A percentile compares a stretch with the other conserved stretches of the same genome.
Conservation (phyloP, 2,329 filamentous ascomycete species). For the Exophiala dermatitidis region DNA sequence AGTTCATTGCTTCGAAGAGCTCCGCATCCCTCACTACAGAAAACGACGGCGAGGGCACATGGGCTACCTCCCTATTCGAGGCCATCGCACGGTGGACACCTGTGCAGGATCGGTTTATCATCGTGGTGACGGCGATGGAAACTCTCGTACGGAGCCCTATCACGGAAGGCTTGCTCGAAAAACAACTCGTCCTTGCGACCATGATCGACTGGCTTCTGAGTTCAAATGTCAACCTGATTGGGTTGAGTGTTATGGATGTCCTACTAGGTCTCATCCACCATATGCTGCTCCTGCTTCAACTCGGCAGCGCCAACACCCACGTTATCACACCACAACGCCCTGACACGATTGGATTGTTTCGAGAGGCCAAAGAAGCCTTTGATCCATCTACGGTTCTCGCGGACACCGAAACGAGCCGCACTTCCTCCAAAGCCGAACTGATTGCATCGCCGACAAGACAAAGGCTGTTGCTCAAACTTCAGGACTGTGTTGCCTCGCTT, state of each 20-base stretch:
- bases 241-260: constrained; percentile 92
- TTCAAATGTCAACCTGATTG: constrained; percentile 88
- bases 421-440: constrained; percentile 29
- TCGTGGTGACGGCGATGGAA: constrained; percentile 76
- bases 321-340: constrained; percentile 33
- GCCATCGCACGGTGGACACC: constrained; percentile 80
- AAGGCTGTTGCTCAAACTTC: constrained; percentile 62
- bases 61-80: constrained; percentile 76
- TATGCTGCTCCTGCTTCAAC: constrained; percentile 67
- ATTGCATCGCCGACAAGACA: constrained; percentile 49
- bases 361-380: constrained; percentile 25
- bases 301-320: constrained; percentile 42
- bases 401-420: constrained; percentile 6
- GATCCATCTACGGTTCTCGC: constrained; percentile 20
- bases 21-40: constrained; percentile 43
- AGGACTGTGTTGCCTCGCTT: constrained; percentile 79
- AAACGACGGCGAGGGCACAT: constrained; percentile 51
- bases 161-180: constrained; percentile 61
- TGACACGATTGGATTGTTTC: constrained; percentile 29
- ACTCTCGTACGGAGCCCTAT: constrained; percentile 61
- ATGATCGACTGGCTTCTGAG: constrained; percentile 76
- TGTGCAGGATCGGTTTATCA: constrained; percentile 88
- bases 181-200: constrained; percentile 67
- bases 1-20: constrained; percentile 58
- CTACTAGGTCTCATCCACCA: constrained; percentile 78